These are phyloP conservation scores for Umbelopsis sp. DNA, from an alignment of 192 early-diverging fungal genomes.

Conservation along the genomic window DNA sequence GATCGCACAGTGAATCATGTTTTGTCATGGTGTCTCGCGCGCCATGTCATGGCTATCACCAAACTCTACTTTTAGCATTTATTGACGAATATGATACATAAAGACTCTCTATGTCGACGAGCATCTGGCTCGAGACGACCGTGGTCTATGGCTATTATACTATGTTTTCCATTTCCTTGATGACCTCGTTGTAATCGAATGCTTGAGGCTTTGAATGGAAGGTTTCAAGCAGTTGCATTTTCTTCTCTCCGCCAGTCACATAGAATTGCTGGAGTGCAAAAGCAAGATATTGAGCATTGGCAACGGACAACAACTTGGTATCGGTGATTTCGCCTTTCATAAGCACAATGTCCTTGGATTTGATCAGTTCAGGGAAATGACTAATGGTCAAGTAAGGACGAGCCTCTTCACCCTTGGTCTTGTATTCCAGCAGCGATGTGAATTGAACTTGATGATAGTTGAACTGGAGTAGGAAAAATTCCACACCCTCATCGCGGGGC, in stretches of 20 bases:
- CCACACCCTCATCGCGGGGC: conserved; percentile 77
- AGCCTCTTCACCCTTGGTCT: conserved; percentile 77
- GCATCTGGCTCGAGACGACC: conserved; percentile 17
- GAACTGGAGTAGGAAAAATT: conserved; percentile 88
- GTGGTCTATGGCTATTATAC: not conserved
- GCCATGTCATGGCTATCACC: no score
- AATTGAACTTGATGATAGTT: conserved; percentile 84
- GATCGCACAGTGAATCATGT: no score
- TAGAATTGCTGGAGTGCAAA: conserved; percentile 88
- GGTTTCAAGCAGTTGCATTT: conserved; percentile 68
- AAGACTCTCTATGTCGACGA: not conserved
- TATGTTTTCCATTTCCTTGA: conserved; percentile 42
- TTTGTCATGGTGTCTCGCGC: no score
- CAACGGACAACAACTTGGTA: conserved; percentile 55
- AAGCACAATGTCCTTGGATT: conserved; percentile 83
- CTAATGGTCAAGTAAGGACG: conserved; percentile 83
- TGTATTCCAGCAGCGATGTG: conserved; percentile 88
- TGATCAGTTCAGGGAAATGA: conserved; percentile 83
- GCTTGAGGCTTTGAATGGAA: conserved; percentile 78
- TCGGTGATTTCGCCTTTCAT: conserved; percentile 82
- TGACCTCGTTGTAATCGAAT: conserved; percentile 72
- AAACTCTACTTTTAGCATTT: not conserved
- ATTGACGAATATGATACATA: not conserved
- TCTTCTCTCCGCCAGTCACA: conserved; percentile 68
- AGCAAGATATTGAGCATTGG: conserved; percentile 79